Evolutionary conservation across 768 basidiomycete species (phyloP).

Genomic region (Crucibulum laeve): DNA sequence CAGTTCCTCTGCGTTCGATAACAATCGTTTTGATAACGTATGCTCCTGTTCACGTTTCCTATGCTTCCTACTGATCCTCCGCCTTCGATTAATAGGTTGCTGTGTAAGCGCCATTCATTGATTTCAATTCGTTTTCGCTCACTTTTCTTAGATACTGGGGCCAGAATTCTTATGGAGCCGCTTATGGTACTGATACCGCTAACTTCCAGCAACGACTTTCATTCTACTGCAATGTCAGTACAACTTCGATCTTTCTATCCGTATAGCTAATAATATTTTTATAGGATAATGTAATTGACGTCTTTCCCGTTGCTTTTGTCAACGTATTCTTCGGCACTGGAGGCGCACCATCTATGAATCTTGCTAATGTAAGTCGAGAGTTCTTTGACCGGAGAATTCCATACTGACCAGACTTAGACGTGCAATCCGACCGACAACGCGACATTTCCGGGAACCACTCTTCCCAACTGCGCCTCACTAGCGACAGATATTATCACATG

Average conservation of each 20-base stretch:
- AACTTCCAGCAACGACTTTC: slow-evolving; percentile 59
- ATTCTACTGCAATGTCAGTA: slow-evolving; percentile 56
- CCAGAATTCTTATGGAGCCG: slow-evolving; percentile 70
- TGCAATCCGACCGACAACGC: slow-evolving; percentile 55
- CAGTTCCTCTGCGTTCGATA: slow-evolving; percentile 40
- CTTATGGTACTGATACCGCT: slow-evolving; percentile 37
- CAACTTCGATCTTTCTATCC: not conserved
- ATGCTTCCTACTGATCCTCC: not conserved
- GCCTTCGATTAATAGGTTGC: slow-evolving; percentile 35
- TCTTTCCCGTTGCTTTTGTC: slow-evolving; percentile 67
- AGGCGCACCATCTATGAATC: slow-evolving; percentile 57
- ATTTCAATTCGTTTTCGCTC: not conserved
- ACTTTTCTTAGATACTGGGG: slow-evolving; percentile 57
- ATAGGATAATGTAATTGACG: slow-evolving; percentile 64
- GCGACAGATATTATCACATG: slow-evolving; percentile 61
- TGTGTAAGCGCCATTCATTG: slow-evolving; percentile 33
- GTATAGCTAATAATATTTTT: slow-evolving; percentile 5
- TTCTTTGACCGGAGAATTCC: not conserved
- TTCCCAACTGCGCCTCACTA: slow-evolving; percentile 59
- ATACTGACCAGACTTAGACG: slow-evolving; percentile 31
- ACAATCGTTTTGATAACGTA: slow-evolving; percentile 60
- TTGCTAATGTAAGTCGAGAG: slow-evolving; percentile 53
- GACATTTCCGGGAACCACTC: slow-evolving; percentile 56
- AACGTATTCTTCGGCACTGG: slow-evolving; percentile 63
- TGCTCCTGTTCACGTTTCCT: slow-evolving; percentile 13